Base-by-base conservation (phyloP, 116 monocot species). In the Cymodocea nodosa region DNA sequence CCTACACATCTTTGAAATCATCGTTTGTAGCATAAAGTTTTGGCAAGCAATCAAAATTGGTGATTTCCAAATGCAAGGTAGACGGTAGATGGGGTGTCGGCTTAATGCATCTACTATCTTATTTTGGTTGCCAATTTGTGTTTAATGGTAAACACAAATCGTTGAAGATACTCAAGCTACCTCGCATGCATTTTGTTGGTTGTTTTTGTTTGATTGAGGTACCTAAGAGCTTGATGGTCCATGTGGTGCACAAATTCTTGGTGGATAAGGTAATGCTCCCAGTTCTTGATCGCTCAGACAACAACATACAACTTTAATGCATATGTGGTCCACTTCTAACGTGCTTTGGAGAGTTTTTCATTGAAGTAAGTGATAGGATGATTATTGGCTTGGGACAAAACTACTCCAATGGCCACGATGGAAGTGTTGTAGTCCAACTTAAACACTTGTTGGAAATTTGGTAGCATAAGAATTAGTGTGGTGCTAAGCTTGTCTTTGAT, bases 11-110 rank as follows among this genome's bases (percentile, higher is more conserved):
- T 4, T 30, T 1, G 15, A 70, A 70, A 7, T 77, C 61, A 0
- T 11, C 13, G 48, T 53, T 37, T 1, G 59, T 25, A 1, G 3
- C 52, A 36, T 81, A 81, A 0, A 73, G 8, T 0, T 50, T 62
- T 16, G 49, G 55, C 0, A 80, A 22, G 12, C 16, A 44, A 0
- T 80, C 72, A 51, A 72, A 69, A 2, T 62, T 70, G 7, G 54
- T 18, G 0, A 68, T 58, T 24, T 76, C 62, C 0, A 7, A 0
- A n/a, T n/a, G 6, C 11, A n/a, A 6, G 2, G 36, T 2, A 10
- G 62, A 51, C 23, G 10, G 5, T 5, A 0, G n/a, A n/a, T n/a
- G 11, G 5, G 17, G 0, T 16, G 14, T 24, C 37, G 63, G 12
- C 63, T 63, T 8, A 63, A 18, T 1, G 39, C 44, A 44, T 63